Evolutionary conservation across 2,329 filamentous ascomycete genomes (phyloP).

Genomic region (Aspergillus ibericus): DNA sequence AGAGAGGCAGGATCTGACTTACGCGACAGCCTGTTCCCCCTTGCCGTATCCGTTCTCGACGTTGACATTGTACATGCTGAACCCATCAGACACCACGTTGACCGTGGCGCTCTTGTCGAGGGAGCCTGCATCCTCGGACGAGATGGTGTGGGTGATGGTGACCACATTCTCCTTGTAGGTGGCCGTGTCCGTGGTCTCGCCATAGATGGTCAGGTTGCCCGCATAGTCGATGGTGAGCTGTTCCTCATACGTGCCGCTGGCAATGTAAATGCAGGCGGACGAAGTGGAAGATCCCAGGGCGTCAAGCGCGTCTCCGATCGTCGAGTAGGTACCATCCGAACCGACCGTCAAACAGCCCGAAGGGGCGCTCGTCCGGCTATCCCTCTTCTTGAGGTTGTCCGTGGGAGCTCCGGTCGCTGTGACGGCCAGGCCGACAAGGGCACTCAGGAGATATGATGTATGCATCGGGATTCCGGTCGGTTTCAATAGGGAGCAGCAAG

Average conservation of each 20-base stretch:
- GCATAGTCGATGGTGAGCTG: slow-evolving; percentile 32
- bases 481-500: neutral
- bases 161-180: slow-evolving; percentile 34
- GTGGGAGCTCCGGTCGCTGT: slow-evolving; percentile 3
- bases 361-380: slow-evolving; percentile 21
- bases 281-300: slow-evolving; percentile 25
- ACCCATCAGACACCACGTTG: slow-evolving; percentile 28
- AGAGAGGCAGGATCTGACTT: neutral
- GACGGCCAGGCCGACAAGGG: slow-evolving; percentile 11
- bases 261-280: slow-evolving; percentile 35
- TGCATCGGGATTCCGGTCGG: slow-evolving; percentile 6
- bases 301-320: slow-evolving; percentile 27
- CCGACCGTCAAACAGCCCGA: slow-evolving; percentile 29
- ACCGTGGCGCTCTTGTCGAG: slow-evolving; percentile 35
- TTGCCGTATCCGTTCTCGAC: slow-evolving; percentile 37
- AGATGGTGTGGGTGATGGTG: slow-evolving; percentile 34
- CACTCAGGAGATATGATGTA: slow-evolving; percentile 8
- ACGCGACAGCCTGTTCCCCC: slow-evolving; percentile 38
- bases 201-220: slow-evolving; percentile 33
- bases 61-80: slow-evolving; percentile 39
- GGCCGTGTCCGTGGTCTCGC: slow-evolving; percentile 29
- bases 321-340: slow-evolving; percentile 21
- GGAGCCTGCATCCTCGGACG: slow-evolving; percentile 30
- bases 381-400: slow-evolving; percentile 8
- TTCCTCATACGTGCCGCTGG: slow-evolving; percentile 34